Conservation (phyloP, 345 rosid species). For the Dovyalis caffra region DNA sequence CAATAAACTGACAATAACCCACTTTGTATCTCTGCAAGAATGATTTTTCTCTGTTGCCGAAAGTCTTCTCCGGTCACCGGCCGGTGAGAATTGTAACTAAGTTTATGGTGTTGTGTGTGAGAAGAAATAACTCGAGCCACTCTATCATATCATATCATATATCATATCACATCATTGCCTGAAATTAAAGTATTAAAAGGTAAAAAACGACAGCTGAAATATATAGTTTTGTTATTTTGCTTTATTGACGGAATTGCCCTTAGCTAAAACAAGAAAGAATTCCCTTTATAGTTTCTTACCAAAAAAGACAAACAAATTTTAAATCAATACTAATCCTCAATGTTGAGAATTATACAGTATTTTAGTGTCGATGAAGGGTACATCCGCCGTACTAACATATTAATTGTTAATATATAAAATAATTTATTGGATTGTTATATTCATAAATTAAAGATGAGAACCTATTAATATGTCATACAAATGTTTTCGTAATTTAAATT, state of each 20-base stretch:
- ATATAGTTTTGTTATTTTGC: not conserved
- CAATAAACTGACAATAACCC: not conserved
- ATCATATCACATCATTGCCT: not conserved
- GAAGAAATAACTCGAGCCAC: not conserved
- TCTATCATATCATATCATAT: not conserved
- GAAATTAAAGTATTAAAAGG: not conserved
- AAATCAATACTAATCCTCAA: too few relatives aligned
- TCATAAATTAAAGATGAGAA: too few relatives aligned
- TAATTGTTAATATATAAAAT: too few relatives aligned
- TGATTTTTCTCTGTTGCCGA: conserved; percentile 5
- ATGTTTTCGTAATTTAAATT: not conserved
- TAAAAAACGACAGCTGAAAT: not conserved
- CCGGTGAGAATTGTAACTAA: conserved; percentile 2
- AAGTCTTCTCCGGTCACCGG: conserved; percentile 18
- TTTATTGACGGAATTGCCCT: not conserved
- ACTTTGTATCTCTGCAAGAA: not conserved
- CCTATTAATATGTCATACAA: too few relatives aligned
- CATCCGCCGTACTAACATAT: too few relatives aligned
- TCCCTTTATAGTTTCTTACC: not conserved
- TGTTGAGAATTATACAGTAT: too few relatives aligned
- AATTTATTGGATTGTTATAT: too few relatives aligned
- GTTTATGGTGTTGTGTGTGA: not conserved
- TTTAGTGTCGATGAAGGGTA: too few relatives aligned
- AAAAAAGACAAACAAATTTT: not conserved
- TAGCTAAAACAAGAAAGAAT: not conserved